phyloP scores from a whole-genome alignment of 352 stramenopile genomes.

The Pythium apleroticum region DNA sequence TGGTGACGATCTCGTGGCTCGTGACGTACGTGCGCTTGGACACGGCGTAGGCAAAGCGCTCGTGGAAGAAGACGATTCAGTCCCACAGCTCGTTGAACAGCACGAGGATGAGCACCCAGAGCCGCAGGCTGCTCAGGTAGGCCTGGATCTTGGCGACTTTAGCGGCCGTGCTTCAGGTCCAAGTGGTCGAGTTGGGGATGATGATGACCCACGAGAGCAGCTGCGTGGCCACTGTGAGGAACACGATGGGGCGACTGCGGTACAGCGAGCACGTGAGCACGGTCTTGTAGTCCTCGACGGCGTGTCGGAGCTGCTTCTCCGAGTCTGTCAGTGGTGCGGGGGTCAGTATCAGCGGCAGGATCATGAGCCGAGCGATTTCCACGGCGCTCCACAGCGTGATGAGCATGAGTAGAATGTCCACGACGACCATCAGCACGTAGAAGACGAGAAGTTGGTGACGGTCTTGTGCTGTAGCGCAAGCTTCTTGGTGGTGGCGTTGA shows the following conservation, averaged over 20 bases:
- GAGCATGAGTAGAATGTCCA: slow-evolving; percentile 22
- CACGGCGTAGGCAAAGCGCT: slow-evolving; percentile 16
- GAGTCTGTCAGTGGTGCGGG: neutral
- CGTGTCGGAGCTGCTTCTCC: neutral
- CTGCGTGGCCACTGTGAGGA: slow-evolving; percentile 18
- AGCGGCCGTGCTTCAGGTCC: slow-evolving; percentile 16
- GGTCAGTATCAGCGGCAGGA: slow-evolving; percentile 3
- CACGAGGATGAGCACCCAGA: slow-evolving; percentile 22
- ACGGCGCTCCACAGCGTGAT: slow-evolving; percentile 13
- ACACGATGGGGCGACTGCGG: slow-evolving; percentile 9
- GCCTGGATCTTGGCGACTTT: slow-evolving; percentile 18
- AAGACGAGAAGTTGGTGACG: slow-evolving; percentile 24
- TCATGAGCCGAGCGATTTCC: slow-evolving; percentile 20
- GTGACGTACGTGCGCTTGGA: slow-evolving; percentile 17
- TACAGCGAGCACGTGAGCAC: slow-evolving; percentile 24
- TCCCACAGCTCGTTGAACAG: slow-evolving; percentile 17
- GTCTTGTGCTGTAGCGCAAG: slow-evolving; percentile 11
- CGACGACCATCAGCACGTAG: slow-evolving; percentile 14
- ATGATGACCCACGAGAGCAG: slow-evolving; percentile 22
- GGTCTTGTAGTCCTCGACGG: slow-evolving; percentile 13
- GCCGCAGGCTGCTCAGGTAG: slow-evolving; percentile 14
- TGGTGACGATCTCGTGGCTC: slow-evolving; percentile 12
- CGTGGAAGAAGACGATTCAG: slow-evolving; percentile 14
- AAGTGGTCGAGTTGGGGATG: slow-evolving; percentile 25
- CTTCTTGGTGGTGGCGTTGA: neutral